Conservation (phyloP, 208 protist genomes). For the Herpetomonas samuelpessoai region DNA sequence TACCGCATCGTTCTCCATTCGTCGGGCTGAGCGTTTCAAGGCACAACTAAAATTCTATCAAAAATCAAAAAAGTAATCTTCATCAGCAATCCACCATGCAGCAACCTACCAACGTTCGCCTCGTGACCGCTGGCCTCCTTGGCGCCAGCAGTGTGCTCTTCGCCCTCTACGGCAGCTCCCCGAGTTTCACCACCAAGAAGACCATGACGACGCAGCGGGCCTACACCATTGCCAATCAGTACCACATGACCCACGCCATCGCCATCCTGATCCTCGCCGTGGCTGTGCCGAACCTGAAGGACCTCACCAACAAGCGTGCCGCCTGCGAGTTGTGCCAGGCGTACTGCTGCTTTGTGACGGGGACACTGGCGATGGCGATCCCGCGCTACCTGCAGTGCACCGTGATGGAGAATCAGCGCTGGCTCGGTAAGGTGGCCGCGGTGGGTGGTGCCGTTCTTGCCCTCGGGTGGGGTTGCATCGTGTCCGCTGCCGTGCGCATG, state of each 20-base stretch:
- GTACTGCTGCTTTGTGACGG: not conserved
- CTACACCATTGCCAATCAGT: conserved; percentile 47
- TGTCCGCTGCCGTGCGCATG: not conserved
- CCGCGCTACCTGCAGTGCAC: not conserved
- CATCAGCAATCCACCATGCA: no score
- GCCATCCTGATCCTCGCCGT: not conserved
- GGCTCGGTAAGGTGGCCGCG: not conserved
- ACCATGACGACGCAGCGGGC: conserved; percentile 38
- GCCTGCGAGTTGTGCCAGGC: not conserved
- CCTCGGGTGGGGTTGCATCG: not conserved
- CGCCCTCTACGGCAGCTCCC: conserved; percentile 16
- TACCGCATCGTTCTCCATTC: no score
- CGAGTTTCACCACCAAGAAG: conserved; percentile 24
- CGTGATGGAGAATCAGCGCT: not conserved
- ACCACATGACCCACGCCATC: conserved; percentile 39
- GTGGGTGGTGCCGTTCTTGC: not conserved
- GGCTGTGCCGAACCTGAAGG: not conserved
- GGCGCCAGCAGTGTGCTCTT: conserved; percentile 32
- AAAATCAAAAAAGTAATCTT: no score
- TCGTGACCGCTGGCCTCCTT: conserved; percentile 26
- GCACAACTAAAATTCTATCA: no score
- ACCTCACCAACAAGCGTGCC: not conserved
- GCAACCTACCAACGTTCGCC: conserved; percentile 11
- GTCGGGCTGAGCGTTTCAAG: no score
- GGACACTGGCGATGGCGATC: not conserved